Conservation (phyloP, 2,329 filamentous ascomycete genomes). For the Fulvia fulva region DNA sequence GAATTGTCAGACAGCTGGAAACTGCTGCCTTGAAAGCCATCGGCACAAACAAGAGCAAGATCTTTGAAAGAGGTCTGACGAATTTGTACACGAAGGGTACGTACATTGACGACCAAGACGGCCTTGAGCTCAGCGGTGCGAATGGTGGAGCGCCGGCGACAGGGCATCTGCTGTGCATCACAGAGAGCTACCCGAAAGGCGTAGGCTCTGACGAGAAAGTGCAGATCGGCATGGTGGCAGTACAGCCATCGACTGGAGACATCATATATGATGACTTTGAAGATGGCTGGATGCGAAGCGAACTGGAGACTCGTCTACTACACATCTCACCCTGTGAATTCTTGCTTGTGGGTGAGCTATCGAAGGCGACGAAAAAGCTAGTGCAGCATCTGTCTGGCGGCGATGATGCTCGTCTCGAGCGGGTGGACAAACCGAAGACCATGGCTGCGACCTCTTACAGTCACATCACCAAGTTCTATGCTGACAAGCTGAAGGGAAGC, state of each 20-base stretch:
- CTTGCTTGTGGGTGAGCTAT: conserved; percentile 84
- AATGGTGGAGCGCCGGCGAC: conserved; percentile 56
- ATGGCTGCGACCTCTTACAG: conserved; percentile 81
- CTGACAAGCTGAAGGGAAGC: conserved; percentile 67
- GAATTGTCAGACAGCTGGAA: conserved; percentile 89
- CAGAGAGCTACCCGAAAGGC: conserved; percentile 74
- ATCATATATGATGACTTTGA: conserved; percentile 95
- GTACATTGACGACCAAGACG: conserved; percentile 90
- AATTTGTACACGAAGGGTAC: conserved; percentile 98
- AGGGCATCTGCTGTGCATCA: conserved; percentile 91
- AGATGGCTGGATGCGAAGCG: conserved; percentile 94
- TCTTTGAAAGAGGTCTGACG: conserved; percentile 87
- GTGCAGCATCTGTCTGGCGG: conserved; percentile 85
- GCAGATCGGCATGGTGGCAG: conserved; percentile 83
- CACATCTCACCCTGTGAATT: conserved; percentile 97
- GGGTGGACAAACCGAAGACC: conserved; percentile 69
- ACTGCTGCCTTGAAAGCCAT: conserved; percentile 94
- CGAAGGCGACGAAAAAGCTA: conserved; percentile 87
- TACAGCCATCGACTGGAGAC: conserved; percentile 92
- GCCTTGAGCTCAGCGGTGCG: conserved; percentile 60
- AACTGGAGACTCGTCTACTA: conserved; percentile 90
- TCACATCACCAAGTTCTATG: conserved; percentile 90
- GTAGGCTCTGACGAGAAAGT: conserved; percentile 90
- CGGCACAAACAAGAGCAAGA: conserved; percentile 87
- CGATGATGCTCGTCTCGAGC: conserved; percentile 81